Conservation (phyloP, 2,329 filamentous ascomycete genomes). For the Fusarium globosum region DNA sequence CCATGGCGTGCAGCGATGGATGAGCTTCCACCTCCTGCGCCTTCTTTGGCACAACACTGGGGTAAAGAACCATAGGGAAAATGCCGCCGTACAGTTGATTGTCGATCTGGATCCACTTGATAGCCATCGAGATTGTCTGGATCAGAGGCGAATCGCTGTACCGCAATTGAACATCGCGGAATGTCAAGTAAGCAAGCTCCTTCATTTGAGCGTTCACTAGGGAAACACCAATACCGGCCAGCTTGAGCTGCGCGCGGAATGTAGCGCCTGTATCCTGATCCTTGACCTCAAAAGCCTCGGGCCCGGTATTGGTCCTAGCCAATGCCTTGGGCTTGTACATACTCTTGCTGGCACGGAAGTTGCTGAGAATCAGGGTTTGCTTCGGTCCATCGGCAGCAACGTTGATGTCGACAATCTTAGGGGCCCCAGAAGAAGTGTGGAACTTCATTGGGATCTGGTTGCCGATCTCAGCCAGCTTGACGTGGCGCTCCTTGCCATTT, state of each 20-base stretch:
- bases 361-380: constrained; percentile 92
- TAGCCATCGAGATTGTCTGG: constrained; percentile 87
- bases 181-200: constrained; percentile 92
- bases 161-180: constrained; percentile 89
- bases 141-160: constrained; percentile 94
- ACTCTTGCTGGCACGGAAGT: constrained; percentile 93
- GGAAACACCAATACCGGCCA: constrained; percentile 92
- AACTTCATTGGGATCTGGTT: constrained; percentile 96
- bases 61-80: constrained; percentile 96
- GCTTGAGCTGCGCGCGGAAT: constrained; percentile 87
- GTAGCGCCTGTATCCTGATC: constrained; percentile 87
- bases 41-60: constrained; percentile 96
- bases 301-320: constrained; percentile 60
- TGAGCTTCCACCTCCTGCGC: constrained; percentile 96
- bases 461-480: constrained; percentile 96
- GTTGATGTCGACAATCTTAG: constrained; percentile 96
- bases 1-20: constrained; percentile 90
- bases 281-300: constrained; percentile 87
- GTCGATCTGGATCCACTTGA: constrained; percentile 99
- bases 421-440: constrained; percentile 71
- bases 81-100: constrained; percentile 98
- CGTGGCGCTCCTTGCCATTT: constrained; percentile 75
- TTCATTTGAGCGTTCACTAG: constrained; percentile 92
- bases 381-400: constrained; percentile 96
- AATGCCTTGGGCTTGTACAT: constrained; percentile 76